Evolutionary conservation across 129 eudicot genomes (phyloP).

Genomic region (Ambrosia artemisiifolia): DNA sequence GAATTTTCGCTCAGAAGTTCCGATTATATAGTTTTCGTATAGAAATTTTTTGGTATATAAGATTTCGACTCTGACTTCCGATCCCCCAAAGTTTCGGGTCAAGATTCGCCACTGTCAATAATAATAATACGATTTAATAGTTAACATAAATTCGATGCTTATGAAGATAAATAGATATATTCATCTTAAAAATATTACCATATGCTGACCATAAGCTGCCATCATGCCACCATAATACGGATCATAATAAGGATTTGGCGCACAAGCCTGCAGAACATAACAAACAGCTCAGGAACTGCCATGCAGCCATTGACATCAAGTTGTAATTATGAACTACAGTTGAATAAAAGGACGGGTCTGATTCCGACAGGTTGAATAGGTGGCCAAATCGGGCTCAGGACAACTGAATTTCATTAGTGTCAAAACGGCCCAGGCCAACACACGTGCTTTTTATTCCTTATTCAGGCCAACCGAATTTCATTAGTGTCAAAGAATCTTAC

Average conservation of each 20-base stretch:
- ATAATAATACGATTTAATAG: not conserved
- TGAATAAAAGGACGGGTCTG: not conserved
- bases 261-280: conserved; percentile 57
- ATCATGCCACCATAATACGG: conserved; percentile 74
- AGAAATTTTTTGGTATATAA: no score
- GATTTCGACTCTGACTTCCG: no score
- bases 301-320: no score
- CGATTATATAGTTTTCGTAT: no score
- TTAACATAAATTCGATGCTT: not conserved
- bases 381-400: not conserved
- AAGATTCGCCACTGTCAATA: no score
- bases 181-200: conserved; percentile 40
- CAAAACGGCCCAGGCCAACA: not conserved
- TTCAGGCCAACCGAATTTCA: no score
- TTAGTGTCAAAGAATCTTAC: conserved; percentile 54
- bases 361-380: not conserved
- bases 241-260: conserved; percentile 59
- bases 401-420: not conserved
- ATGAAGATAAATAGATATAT: not conserved
- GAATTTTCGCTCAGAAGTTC: no score
- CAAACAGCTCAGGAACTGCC: no score
- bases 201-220: conserved; percentile 76
- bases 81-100: no score
- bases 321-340: not conserved
- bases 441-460: not conserved